Evolutionary conservation across 345 rosid species (phyloP), one percentile per base, ranked within the genome.

Genomic region (Mercurialis annua): DNA sequence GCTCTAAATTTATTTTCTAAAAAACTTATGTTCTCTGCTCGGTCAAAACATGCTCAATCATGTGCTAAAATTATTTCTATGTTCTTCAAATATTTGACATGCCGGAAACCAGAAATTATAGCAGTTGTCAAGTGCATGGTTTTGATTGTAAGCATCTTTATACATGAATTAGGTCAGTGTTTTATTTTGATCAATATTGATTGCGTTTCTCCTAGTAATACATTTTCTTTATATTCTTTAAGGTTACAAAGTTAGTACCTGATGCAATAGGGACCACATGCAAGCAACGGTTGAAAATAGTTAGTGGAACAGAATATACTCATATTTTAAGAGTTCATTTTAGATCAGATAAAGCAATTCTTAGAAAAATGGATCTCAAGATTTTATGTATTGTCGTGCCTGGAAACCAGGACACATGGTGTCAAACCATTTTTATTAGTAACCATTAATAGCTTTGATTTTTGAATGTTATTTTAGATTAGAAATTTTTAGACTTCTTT

Each of bases 71-170:
- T 94, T 61, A 94, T 91, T 66, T 84, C 98, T 66, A 94, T 94
- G 99, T 94, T 94, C 81, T 91, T 94, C 83, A 94, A 91, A 81
- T 94, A 95, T 61, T 77, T 94, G 81, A 94, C 99, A 4, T 86
- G 97, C 74, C 87, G 92, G 51, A 91, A 89, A 14, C 90, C 96
- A 53, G 99, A 94, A 85, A 89, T 94, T 62, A 97, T 91, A 74
- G 98, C 87, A 49, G 99, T 91, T 84, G 96, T 94, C 63, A 79
- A 83, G 71, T 98, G 97, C 21, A 85, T 73, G 78, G 86, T 91
- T 81, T 90, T 94, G 51, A 84, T 94, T 58, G 99, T 94, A 80
- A 85, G 93, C 67, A 40, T 29, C 18, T 57, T 46, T 57, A 18
- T 66, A 36, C 59, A 71, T 46, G 34, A 34, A 51, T 59, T 18